Percentiles rank a stretch among this genome's conserved stretches.
Conservation (phyloP, 2,329 filamentous ascomycete genomes). For the Coniochaeta ligniaria region DNA sequence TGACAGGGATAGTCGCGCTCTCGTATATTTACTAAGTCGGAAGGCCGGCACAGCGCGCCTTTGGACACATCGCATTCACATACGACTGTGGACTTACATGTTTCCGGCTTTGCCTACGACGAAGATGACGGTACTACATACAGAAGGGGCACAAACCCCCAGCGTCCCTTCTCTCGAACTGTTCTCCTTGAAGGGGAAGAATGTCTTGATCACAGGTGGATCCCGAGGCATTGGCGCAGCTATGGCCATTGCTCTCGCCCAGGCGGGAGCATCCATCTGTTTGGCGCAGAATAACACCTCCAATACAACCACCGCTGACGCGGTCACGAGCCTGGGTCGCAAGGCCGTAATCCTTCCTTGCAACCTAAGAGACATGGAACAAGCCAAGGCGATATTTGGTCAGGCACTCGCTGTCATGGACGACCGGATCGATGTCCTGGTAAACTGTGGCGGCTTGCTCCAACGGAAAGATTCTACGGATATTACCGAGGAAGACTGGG, state of each 20-base stretch:
- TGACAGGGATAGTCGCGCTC: no score
- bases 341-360: not conserved
- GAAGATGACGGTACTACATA: no score
- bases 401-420: not conserved
- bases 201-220: slow-evolving; percentile 1
- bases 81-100: no score
- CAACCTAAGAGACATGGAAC: not conserved
- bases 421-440: not conserved
- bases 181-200: slow-evolving; percentile 1
- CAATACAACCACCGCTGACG: not conserved
- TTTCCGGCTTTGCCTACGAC: no score
- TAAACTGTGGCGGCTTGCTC: slow-evolving; percentile 1
- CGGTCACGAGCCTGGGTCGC: not conserved
- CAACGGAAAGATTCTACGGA: not conserved
- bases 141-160: not conserved
- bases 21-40: no score
- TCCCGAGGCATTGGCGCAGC: slow-evolving; percentile 2
- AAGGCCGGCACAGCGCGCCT: no score
- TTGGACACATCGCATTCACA: no score
- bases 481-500: slow-evolving; percentile 1
- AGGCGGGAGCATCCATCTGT: not conserved
- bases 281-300: not conserved
- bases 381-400: not conserved
- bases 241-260: slow-evolving; percentile 1
- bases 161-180: not conserved